phyloP scores from a whole-genome alignment of 768 basidiomycete genomes.

The Epithele typhae region DNA sequence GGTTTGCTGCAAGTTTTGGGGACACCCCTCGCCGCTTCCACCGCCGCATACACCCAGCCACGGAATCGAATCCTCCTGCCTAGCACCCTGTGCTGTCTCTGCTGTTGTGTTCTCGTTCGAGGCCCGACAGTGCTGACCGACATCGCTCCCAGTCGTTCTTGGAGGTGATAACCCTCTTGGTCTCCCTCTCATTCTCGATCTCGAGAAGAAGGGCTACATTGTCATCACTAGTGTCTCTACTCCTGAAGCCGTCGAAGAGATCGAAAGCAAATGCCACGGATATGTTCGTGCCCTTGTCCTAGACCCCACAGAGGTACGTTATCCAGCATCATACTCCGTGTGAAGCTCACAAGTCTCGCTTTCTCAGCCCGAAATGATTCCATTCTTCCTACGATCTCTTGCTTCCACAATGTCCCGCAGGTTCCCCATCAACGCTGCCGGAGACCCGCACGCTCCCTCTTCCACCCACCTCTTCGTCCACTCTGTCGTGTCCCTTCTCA shows the following conservation, averaged over 20 bases:
- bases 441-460: conserved; percentile 75
- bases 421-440: conserved; percentile 73
- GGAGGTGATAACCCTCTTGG: conserved; percentile 76
- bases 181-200: conserved; percentile 64
- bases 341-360: background rate
- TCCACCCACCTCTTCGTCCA: conserved; percentile 67
- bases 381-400: conserved; percentile 77
- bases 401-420: conserved; percentile 74
- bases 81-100: too few species aligned
- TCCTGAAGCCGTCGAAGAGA: conserved; percentile 54
- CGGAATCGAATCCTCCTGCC: too few species aligned
- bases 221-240: conserved; percentile 76
- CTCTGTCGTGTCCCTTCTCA: conserved; percentile 73
- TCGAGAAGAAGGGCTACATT: conserved; percentile 79
- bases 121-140: conserved; percentile 10
- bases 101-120: too few species aligned
- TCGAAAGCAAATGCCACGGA: conserved; percentile 68
- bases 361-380: conserved; percentile 61
- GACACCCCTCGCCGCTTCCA: too few species aligned
- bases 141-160: conserved; percentile 53
- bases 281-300: conserved; percentile 80
- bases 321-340: background rate
- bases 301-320: conserved; percentile 67
- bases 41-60: too few species aligned
- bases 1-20: too few species aligned